Evolutionary conservation across 2,329 filamentous ascomycete genomes (phyloP), one percentile per base, ranked within the genome.

Genomic region (Fusarium musae): DNA sequence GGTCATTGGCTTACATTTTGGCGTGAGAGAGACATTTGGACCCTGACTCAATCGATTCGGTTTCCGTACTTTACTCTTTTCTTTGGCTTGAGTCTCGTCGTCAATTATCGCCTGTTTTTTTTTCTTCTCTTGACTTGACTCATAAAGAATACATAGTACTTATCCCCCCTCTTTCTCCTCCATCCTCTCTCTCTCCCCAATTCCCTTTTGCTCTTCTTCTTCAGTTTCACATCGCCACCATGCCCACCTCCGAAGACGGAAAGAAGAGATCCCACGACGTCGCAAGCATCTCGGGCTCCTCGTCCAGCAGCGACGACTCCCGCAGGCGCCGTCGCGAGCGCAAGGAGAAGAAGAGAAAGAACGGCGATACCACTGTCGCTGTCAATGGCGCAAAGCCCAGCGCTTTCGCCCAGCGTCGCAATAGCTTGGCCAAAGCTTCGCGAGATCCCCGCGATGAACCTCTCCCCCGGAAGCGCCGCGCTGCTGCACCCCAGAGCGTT

Each of bases 341-440:
- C 60, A 76, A 75, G 52, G 61, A 66, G 46, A 68, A 71, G 63
- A 75, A 71, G 69, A 67, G 70, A 15, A 60, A 73, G 13, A 63
- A 71, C 34, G 69, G 72, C 66, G 73, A 64, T 23, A 37, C 40
- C 15, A 37, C 40, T 28, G 9, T 70, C n/a, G 81, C 84, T 60
- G 72, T 80, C 52, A 79, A 82, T 39, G 77, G 79, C 61, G 74
- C 73, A 53, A 78, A 76, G 32, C 59, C 74, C 7, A 74, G 72
- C 34, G 78, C 79, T 12, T 81, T 80, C 13, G 76, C 78, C 28
- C 83, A 86, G 79, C 84, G 88, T 53, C 84, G 86, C 64, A 84
- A 85, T 46, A 91, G 88, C 79, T 77, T 90, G 63, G 88, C 87
- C 83, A 90, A 90, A 74, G 88, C 89, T 8, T 88, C 89, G n/a